phyloP scores from a whole-genome alignment of 306 rosid species.

The Sicyos edulis region DNA sequence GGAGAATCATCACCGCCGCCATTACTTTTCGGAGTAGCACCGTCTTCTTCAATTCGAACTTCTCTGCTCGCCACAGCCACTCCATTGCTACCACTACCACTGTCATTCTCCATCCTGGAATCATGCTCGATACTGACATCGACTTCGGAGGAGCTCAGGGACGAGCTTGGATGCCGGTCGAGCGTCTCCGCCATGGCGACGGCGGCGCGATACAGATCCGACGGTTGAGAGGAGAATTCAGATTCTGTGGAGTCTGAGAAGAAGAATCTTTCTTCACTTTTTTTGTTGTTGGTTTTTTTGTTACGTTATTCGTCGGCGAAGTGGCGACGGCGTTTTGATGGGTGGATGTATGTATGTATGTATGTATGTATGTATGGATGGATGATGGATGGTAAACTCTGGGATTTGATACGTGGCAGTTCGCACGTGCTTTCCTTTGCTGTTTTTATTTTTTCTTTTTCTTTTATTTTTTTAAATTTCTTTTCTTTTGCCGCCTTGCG shows the following conservation, averaged over 20 bases:
- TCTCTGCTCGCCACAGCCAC: not conserved
- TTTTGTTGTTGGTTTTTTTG: not conserved
- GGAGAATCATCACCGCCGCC: slow-evolving; percentile 3
- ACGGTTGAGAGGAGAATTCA: not conserved
- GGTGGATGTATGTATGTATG: no score
- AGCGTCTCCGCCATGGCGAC: slow-evolving; percentile 7
- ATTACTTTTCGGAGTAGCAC: not conserved
- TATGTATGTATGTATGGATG: not conserved
- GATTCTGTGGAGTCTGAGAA: not conserved
- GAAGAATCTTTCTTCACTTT: not conserved
- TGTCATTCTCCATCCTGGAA: slow-evolving; percentile 4
- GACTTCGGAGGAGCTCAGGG: not conserved
- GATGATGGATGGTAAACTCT: not conserved
- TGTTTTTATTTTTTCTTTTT: not conserved
- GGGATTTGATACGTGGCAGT: slow-evolving; percentile 14
- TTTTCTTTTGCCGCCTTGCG: not conserved
- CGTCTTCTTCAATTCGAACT: slow-evolving; percentile 6
- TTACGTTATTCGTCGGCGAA: not conserved
- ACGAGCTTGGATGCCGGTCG: not conserved
- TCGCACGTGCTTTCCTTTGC: not conserved
- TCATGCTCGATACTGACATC: not conserved
- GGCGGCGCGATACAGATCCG: slow-evolving; percentile 10
- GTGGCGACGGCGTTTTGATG: not conserved
- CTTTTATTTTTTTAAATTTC: no score
- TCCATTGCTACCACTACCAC: slow-evolving; percentile 4